These are phyloP conservation scores for Xylaria bambusicola DNA, from an alignment of 495 filamentous ascomycete species.

Conservation along the genomic window DNA sequence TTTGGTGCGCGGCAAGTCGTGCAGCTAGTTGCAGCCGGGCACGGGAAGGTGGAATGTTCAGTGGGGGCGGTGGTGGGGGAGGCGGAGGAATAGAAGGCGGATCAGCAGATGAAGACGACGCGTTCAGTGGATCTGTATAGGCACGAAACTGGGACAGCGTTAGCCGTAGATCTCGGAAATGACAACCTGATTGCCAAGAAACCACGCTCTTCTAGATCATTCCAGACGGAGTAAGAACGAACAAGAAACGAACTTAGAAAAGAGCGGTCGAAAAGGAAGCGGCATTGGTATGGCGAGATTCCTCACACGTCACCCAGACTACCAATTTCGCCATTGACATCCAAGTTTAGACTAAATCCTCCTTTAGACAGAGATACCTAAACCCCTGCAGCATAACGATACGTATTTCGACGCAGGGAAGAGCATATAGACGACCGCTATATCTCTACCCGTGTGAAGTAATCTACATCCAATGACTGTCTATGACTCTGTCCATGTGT, in stretches of 20 bases:
- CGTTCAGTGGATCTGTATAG: conserved; percentile 51
- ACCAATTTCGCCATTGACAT: neutral
- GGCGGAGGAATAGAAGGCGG: conserved; percentile 54
- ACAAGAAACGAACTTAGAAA: neutral
- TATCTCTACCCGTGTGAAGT: conserved; percentile 11
- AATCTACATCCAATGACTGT: neutral
- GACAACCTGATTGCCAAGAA: too few relatives aligned
- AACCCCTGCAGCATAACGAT: too few relatives aligned
- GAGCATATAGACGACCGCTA: conserved; percentile 9
- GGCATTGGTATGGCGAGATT: neutral
- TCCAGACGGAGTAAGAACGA: too few relatives aligned
- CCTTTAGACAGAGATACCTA: too few relatives aligned
- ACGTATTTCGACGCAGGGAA: neutral
- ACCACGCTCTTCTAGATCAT: too few relatives aligned
- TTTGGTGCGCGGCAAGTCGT: conserved; percentile 76
- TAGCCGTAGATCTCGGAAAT: conserved; percentile 9
- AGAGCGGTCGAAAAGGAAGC: neutral
- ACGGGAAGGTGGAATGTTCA: conserved; percentile 81
- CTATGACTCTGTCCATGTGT: neutral
- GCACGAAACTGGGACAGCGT: conserved; percentile 46
- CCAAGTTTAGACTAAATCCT: neutral
- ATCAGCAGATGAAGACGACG: conserved; percentile 43
- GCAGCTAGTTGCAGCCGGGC: conserved; percentile 83
- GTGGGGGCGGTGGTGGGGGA: conserved; percentile 62
- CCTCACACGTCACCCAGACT: neutral